Evolutionary conservation across 2,329 filamentous ascomycete genomes (phyloP), one percentile per base, ranked within the genome.

Genomic region (Exophiala oligosperma): DNA sequence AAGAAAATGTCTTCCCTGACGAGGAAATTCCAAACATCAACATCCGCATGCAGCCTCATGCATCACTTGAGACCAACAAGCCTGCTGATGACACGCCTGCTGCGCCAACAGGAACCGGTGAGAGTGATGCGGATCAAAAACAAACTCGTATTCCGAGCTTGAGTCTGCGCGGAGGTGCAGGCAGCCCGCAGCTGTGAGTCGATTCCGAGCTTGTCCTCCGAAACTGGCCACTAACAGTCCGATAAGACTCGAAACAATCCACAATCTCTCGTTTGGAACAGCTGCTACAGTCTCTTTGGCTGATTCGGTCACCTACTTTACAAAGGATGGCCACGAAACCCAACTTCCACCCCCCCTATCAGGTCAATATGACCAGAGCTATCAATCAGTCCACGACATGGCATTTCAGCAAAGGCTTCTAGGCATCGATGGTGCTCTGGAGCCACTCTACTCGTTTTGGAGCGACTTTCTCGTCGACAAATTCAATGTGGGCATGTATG

Each of bases 401-500:
- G 60, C 61, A n/a, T 56, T 65, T 23, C 52, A 71, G 37, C 73
- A 74, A 52, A 56, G 69, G 11, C 74, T 78, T 50, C 67, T 66
- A 11, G 62, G 66, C 29, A 71, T 81, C 67, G 81, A 40, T 70
- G 73, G 28, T 64, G 78, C 55, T 67, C 70, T 62, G 47, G 64
- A 74, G 62, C 54, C 57, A 5, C 80, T 90, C 29, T 91, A 91
- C 75, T 81, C 85, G 63, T 90, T 90, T 76, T 92, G 88, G 87
- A 84, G 85, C 21, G 83, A 88, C 71, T 90, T 89, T 69, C 79
- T 92, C 63, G 81, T 85, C 62, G 81, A 84, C 67, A 87, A 89
- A 74, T 91, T 92, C 81, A 89, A 92, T 72, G 78, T 81, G 58
- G 79, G 78, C 69, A 89, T 92, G 84, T 92, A 92, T 75, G 78